A percentile compares a stretch with the other conserved stretches of the same genome.
These are phyloP conservation scores for Dalechampia spathulata DNA, from an alignment of 441 rosid species.

Conservation along the genomic window DNA sequence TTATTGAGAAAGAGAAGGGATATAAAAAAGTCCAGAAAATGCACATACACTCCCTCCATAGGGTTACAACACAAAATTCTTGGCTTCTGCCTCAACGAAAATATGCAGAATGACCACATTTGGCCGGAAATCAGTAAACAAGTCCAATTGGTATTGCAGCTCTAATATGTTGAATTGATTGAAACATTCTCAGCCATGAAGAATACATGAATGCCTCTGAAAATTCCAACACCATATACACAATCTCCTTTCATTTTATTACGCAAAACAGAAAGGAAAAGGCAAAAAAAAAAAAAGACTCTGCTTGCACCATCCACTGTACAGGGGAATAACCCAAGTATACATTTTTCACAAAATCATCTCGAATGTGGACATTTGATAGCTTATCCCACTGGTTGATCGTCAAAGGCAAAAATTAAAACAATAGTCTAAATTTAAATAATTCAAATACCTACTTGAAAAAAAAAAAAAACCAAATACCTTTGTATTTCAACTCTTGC, in stretches of 20 bases:
- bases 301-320: conserved; percentile 53
- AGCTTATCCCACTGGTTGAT: conserved; percentile 26
- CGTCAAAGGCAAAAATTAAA: conserved; percentile 15
- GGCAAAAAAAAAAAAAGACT: conserved; percentile 25
- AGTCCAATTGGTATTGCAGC: too few species aligned
- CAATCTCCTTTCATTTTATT: conserved; percentile 32
- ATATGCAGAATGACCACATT: too few species aligned
- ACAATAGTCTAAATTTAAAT: conserved; percentile 23
- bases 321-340: conserved; percentile 51
- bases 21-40: too few species aligned
- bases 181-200: conserved; percentile 29
- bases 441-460: conserved; percentile 36
- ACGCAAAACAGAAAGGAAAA: too few species aligned
- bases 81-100: too few species aligned
- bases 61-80: too few species aligned
- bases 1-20: too few species aligned
- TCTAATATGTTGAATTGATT: too few species aligned
- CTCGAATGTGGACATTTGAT: too few species aligned
- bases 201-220: conserved; percentile 20
- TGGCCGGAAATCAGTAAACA: too few species aligned
- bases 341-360: conserved; percentile 35
- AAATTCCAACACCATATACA: conserved; percentile 40
- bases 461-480: conserved; percentile 17
- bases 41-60: too few species aligned
- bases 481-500: conserved; percentile 41